Percentiles rank a stretch among this genome's conserved stretches.
phyloP scores from a whole-genome alignment of 352 stramenopile genomes.

The Vaucheria bursata region DNA sequence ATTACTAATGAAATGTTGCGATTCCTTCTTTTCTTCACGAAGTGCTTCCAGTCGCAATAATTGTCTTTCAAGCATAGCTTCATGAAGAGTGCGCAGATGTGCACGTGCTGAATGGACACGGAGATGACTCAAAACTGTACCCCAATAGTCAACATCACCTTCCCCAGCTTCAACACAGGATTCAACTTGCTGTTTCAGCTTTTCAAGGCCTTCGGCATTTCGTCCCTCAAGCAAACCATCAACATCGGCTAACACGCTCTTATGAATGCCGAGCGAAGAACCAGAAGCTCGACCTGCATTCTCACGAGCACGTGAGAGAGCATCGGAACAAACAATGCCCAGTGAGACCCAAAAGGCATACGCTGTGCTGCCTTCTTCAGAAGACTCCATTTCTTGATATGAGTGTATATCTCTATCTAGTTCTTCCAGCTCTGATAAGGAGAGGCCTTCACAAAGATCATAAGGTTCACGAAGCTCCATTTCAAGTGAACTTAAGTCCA shows the following conservation, averaged over 20 bases:
- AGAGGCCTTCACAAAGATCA: slow-evolving; percentile 65
- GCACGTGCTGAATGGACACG: slow-evolving; percentile 71
- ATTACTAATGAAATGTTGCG: too few species aligned
- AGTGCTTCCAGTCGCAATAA: slow-evolving; percentile 76
- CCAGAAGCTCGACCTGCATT: slow-evolving; percentile 40
- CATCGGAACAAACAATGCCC: slow-evolving; percentile 63
- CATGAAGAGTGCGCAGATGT: slow-evolving; percentile 74
- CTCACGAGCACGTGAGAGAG: slow-evolving; percentile 50
- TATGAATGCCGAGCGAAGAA: slow-evolving; percentile 8
- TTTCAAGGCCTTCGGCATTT: slow-evolving; percentile 47
- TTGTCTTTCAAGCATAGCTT: slow-evolving; percentile 83
- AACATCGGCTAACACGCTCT: slow-evolving; percentile 16
- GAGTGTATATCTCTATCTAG: slow-evolving; percentile 72
- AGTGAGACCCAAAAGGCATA: slow-evolving; percentile 74
- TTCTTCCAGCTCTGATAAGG: slow-evolving; percentile 65
- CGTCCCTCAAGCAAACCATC: neutral
- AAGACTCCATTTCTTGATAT: slow-evolving; percentile 77
- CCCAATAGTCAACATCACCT: slow-evolving; percentile 80
- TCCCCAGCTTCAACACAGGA: slow-evolving; percentile 30
- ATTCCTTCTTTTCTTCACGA: slow-evolving; percentile 56
- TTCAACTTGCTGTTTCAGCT: slow-evolving; percentile 58
- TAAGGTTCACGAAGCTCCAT: slow-evolving; percentile 62
- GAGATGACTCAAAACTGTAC: slow-evolving; percentile 79
- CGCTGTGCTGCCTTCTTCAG: slow-evolving; percentile 53
- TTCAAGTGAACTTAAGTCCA: slow-evolving; percentile 58